Base-by-base conservation (phyloP, 1,284 basidiomycete species). In the Moesziomyces sp. region DNA sequence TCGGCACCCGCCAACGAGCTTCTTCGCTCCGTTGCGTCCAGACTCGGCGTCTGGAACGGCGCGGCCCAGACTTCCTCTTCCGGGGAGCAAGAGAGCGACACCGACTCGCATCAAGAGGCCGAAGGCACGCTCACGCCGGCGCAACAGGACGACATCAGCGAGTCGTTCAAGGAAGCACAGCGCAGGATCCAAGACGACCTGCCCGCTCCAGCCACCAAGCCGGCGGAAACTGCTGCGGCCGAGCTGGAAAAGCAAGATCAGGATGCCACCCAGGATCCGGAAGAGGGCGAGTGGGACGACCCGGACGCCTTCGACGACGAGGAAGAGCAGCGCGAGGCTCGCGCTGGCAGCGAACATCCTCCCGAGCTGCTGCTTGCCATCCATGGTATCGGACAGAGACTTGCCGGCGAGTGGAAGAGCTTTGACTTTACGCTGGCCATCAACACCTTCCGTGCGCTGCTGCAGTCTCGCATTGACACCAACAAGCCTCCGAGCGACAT, bases 331-430 rank as follows among this genome's bases (percentile, higher is more conserved):
- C 53, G 35, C 19, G 66, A 61, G 30, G 58, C 58, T 3, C 49
- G 30, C 26, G 55, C 48, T 2, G 52, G 66, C 23, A 72, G 69
- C 46, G 69, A 67, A 10, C 50, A 53, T 23, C 64, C 70, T 18
- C 70, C 70, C 13, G 70, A 73, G 44, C 60, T 73, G 3, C 24
- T 69, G 35, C 51, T 74, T 8, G 71, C 62, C 50, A 65, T 79
- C 38, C 81, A 83, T 47, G 81, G 81, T 11, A 82, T 83, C 26
- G 81, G 80, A 2, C 81, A 83, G 64, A 74, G 77, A 38, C 48
- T 79, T 18, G 66, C 76, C 8, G 68, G 60, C 23, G 79, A 75
- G 14, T 78, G 73, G 61, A 73, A 76, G 55, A 74, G 71, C 52
- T 75, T 77, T 52, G 63, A 73, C 47, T 60, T 75, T 50, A 61